These are phyloP conservation scores for Acrodontium crateriforme DNA, from an alignment of 2,329 filamentous ascomycete species.

Conservation along the genomic window DNA sequence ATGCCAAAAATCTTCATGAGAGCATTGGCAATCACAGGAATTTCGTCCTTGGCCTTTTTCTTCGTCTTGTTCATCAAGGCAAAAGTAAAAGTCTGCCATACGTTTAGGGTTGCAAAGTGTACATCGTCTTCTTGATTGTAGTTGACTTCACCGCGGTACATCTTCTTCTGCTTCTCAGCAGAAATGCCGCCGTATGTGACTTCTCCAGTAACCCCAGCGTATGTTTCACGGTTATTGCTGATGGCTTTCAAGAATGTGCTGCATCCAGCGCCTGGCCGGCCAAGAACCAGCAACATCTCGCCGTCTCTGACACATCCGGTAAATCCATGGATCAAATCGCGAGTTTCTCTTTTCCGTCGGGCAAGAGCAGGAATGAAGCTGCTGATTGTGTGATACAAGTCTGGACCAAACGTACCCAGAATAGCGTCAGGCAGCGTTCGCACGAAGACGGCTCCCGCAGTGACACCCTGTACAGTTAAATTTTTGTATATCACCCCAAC, in stretches of 20 bases:
- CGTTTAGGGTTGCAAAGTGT: conserved; percentile 60
- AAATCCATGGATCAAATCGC: conserved; percentile 51
- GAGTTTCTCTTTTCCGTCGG: conserved; percentile 35
- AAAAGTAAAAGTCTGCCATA: conserved; percentile 66
- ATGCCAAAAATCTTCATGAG: conserved; percentile 70
- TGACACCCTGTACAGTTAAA: conserved; percentile 59
- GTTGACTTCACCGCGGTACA: conserved; percentile 61
- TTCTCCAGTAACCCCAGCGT: conserved; percentile 52
- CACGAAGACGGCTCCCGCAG: conserved; percentile 53
- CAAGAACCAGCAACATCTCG: conserved; percentile 61
- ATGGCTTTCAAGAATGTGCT: conserved; percentile 65
- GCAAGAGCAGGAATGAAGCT: conserved; percentile 39
- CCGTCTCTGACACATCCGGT: conserved; percentile 48
- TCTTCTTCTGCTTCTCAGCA: conserved; percentile 51
- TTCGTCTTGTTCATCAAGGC: conserved; percentile 63
- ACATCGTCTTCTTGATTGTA: conserved; percentile 68
- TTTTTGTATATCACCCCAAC: conserved; percentile 67
- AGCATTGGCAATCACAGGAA: conserved; percentile 55
- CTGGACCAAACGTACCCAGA: conserved; percentile 66
- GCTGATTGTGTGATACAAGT: conserved; percentile 53
- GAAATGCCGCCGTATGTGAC: conserved; percentile 60
- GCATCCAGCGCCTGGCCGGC: conserved; percentile 60
- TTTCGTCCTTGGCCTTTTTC: conserved; percentile 48
- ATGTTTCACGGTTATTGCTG: conserved; percentile 53
- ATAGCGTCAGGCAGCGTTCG: conserved; percentile 61